These are phyloP conservation scores for Myrica gale DNA, from an alignment of 306 rosid genomes.

Conservation along the genomic window DNA sequence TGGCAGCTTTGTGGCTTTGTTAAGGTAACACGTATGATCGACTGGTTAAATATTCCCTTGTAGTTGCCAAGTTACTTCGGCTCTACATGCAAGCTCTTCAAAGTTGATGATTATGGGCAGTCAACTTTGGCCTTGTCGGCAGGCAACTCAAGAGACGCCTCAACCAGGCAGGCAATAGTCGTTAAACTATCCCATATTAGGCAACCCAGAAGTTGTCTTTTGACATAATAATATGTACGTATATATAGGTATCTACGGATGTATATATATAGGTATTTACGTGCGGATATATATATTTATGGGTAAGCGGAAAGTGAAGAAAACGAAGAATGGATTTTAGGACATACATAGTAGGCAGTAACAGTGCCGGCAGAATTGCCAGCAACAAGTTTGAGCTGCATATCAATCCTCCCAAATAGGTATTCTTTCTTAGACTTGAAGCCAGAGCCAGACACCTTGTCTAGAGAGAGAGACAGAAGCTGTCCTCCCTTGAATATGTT, in stretches of 20 bases:
- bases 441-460: slow-evolving; percentile 78
- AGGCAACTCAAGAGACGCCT: too few species aligned
- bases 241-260: too few species aligned
- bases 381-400: slow-evolving; percentile 91
- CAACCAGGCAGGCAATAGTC: neutral
- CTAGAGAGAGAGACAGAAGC: slow-evolving; percentile 71
- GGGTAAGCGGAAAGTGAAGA: slow-evolving; percentile 2
- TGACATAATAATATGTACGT: neutral
- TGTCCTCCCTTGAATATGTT: slow-evolving; percentile 63
- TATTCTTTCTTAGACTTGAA: slow-evolving; percentile 68
- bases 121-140: neutral
- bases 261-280: neutral
- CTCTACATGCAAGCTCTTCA: neutral
- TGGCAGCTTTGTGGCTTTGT: neutral
- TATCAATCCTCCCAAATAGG: slow-evolving; percentile 70
- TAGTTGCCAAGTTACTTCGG: neutral
- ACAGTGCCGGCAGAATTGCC: slow-evolving; percentile 92
- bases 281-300: neutral
- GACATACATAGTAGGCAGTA: slow-evolving; percentile 73
- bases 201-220: neutral
- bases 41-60: neutral
- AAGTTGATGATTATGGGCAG: neutral
- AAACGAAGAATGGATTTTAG: neutral
- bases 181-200: neutral
- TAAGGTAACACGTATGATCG: neutral